Evolutionary conservation across 495 filamentous ascomycete genomes (phyloP), one percentile per base, ranked within the genome.

Genomic region (Penicillium dipodomyicola): DNA sequence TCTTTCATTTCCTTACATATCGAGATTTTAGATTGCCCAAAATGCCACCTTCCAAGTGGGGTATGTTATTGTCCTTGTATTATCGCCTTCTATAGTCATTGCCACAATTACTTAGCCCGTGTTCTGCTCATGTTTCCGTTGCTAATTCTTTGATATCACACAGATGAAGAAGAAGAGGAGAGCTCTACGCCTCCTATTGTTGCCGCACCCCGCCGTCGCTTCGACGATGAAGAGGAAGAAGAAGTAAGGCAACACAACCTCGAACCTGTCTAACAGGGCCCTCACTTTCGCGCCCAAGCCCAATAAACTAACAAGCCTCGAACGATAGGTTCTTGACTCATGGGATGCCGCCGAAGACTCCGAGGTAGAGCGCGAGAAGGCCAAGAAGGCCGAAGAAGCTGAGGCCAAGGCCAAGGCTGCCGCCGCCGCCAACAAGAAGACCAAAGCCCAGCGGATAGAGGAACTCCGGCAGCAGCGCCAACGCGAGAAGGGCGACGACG

Each of bases 271-370:
- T 4, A 41, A 9, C 27, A 25, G 25, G 27, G 32, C 49, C 29
- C 22, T n/a, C 33, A 32, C 32, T 17, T 41, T 40, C 40, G 49
- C 35, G n/a, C 14, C 14, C 27, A 35, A 46, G 10, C 10, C 19
- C 27, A 48, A 17, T 17, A 48, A 17, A 45, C 57, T 62, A 45
- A 66, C 22, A 35, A 52, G 57, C 49, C 52, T 57, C 52, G 29
- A 54, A 17, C 8, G 49, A 22, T 57, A 96, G 89, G 90, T 97
- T 54, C 82, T 97, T 56, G 95, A 99, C 44, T 93, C 91, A 20
- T 99, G 95, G 95, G 92, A 96, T 62, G 93, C 91, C 40, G 94
- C 89, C 56, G 94, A 97, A 65, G 95, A 99, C 77, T 95, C 90
- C 49, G 95, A 99, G 65, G 92, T 86, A 50, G 95, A 99, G 77